Evolutionary conservation across 1,139 yeast genomes (phyloP).

Genomic region (Arxiozyma telluris): DNA sequence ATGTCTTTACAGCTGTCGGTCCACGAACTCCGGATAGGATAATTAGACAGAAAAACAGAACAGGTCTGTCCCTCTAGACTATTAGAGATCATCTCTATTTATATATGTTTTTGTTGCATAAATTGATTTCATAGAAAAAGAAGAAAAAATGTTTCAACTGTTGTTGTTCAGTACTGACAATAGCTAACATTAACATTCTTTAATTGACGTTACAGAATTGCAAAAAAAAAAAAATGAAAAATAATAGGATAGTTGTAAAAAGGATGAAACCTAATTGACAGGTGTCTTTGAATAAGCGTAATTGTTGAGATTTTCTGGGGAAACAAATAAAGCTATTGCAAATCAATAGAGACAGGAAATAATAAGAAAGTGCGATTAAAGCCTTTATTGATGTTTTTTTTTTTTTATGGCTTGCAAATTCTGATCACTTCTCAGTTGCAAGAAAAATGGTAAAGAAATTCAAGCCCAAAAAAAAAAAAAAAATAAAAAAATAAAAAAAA

Average conservation of each 20-base stretch:
- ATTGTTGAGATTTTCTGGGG: background rate
- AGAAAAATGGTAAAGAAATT: too few species aligned
- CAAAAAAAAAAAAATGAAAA: background rate
- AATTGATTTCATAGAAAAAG: too few species aligned
- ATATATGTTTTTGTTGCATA: too few species aligned
- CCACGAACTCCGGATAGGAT: too few species aligned
- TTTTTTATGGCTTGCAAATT: too few species aligned
- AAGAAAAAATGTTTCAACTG: too few species aligned
- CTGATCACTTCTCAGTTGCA: too few species aligned
- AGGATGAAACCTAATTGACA: background rate
- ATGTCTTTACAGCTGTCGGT: background rate
- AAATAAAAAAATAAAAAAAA: too few species aligned
- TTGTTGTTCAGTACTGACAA: background rate
- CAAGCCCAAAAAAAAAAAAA: too few species aligned
- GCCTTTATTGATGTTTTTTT: too few species aligned
- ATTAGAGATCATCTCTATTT: background rate
- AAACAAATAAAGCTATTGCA: background rate
- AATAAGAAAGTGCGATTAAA: too few species aligned
- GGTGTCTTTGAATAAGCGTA: background rate
- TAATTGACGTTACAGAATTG: background rate
- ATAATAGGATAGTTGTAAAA: background rate
- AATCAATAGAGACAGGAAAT: background rate
- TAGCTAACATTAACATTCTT: background rate
- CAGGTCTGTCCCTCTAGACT: background rate
- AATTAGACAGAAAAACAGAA: too few species aligned